Percentiles rank a stretch among this genome's conserved stretches.
Evolutionary conservation across 371 early-diverging fungal genomes (phyloP).

Genomic region (Mucor mucedo): DNA sequence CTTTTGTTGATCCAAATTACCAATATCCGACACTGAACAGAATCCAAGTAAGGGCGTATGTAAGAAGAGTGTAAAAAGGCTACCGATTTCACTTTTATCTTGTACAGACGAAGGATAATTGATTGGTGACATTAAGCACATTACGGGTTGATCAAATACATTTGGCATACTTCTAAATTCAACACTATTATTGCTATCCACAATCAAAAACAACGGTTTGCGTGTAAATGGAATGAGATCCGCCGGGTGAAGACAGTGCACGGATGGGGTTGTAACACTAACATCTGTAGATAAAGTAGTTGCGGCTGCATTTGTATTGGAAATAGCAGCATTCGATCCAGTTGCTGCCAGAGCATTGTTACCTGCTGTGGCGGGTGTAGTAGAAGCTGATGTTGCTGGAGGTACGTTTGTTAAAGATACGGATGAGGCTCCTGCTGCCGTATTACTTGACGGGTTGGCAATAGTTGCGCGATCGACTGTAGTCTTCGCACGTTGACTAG

Average conservation of each 20-base stretch:
- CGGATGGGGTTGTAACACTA: slow-evolving; percentile 31
- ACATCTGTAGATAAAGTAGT: background rate
- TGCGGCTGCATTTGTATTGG: background rate
- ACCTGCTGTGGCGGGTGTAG: background rate
- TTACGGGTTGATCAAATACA: slow-evolving; percentile 86
- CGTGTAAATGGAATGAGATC: slow-evolving; percentile 93
- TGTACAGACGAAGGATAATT: slow-evolving; percentile 83
- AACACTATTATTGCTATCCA: slow-evolving; percentile 85
- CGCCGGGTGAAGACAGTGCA: slow-evolving; percentile 84
- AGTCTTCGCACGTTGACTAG: slow-evolving; percentile 48
- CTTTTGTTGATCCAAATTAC: slow-evolving; percentile 56
- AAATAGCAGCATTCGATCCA: background rate
- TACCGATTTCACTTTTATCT: slow-evolving; percentile 84
- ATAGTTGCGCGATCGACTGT: slow-evolving; percentile 17
- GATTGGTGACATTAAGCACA: slow-evolving; percentile 88
- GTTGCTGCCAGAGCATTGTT: background rate
- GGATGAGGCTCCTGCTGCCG: slow-evolving; percentile 3
- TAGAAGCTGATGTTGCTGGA: slow-evolving; percentile 3
- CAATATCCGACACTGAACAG: slow-evolving; percentile 71
- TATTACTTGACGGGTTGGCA: background rate
- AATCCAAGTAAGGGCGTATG: slow-evolving; percentile 83
- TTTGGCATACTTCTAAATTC: slow-evolving; percentile 81
- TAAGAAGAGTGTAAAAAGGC: slow-evolving; percentile 90
- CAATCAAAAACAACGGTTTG: slow-evolving; percentile 90
- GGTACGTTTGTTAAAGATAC: slow-evolving; percentile 8